phyloP scores from a whole-genome alignment of 2,329 filamentous ascomycete genomes.

The Alternaria angustiovoidea region DNA sequence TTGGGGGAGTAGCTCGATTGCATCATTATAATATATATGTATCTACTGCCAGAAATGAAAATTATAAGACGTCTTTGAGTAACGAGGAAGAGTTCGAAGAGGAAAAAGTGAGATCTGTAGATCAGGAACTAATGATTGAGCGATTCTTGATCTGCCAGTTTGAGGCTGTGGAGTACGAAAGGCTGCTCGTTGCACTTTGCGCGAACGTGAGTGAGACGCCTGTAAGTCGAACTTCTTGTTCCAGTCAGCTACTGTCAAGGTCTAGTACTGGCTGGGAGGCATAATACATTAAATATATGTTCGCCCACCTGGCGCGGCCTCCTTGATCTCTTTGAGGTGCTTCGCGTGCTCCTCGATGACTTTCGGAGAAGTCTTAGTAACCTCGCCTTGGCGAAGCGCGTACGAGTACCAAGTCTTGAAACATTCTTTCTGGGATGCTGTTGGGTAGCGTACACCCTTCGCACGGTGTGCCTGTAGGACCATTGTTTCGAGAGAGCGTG shows the following conservation, averaged over 20 bases:
- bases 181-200: neutral
- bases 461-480: slow-evolving; percentile 47
- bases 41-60: neutral
- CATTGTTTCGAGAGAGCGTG: slow-evolving; percentile 42
- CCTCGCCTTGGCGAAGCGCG: slow-evolving; percentile 37
- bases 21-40: neutral
- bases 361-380: slow-evolving; percentile 26
- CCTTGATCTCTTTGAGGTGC: slow-evolving; percentile 32
- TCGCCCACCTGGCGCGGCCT: slow-evolving; percentile 38
- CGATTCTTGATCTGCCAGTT: neutral
- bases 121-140: neutral
- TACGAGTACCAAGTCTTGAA: slow-evolving; percentile 51
- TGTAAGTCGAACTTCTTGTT: fast-evolving
- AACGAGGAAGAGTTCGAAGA: neutral
- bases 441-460: slow-evolving; percentile 45
- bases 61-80: neutral
- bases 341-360: slow-evolving; percentile 34
- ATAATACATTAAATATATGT: slow-evolving; percentile 38
- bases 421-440: slow-evolving; percentile 42
- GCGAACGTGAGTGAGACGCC: neutral
- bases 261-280: neutral
- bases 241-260: neutral
- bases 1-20: neutral
- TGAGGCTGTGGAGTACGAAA: neutral
- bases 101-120: neutral